Percentiles rank a stretch among this genome's conserved stretches.
These are phyloP conservation scores for Malus domestica DNA, from an alignment of 306 rosid genomes.

Conservation along the genomic window ASM211411v1 NC_041798.1:3322501-3323000, in stretches of 20 bases:
- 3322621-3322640: neutral
- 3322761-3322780: neutral
- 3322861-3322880: neutral
- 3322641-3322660: neutral
- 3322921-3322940: neutral
- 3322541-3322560: neutral
- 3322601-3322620: too few relatives aligned
- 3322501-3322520: neutral
- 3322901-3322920: neutral
- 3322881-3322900: neutral
- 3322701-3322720: neutral
- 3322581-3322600: neutral
- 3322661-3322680: neutral
- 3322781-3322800: neutral
- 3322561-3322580: neutral
- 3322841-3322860: neutral
- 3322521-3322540: neutral
- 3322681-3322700: neutral
- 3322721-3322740: neutral
- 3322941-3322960: neutral
- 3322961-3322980: neutral
- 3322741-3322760: neutral
- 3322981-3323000: too few relatives aligned
- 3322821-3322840: neutral
- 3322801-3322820: neutral